These are phyloP conservation scores for Aureobasidium pullulans DNA, from an alignment of 2,329 filamentous ascomycete genomes.

Conservation along the genomic window DNA sequence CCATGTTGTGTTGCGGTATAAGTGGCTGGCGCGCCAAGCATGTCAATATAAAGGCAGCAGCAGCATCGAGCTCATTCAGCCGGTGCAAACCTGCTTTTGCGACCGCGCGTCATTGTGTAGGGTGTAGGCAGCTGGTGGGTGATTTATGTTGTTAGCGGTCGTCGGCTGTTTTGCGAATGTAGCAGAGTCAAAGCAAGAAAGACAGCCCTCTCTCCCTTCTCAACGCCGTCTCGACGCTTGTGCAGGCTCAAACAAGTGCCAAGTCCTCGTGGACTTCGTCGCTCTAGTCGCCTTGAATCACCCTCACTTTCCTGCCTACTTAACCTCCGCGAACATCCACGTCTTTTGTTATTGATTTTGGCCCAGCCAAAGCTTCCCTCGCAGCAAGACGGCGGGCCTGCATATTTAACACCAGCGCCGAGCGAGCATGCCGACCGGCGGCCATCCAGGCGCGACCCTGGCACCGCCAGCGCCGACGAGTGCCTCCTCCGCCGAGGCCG, in stretches of 20 bases:
- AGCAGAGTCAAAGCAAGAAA: not conserved
- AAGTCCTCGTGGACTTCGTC: slow-evolving; percentile 1
- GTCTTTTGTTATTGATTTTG: slow-evolving; percentile 5
- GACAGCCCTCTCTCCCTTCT: not conserved
- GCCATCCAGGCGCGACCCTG: slow-evolving; percentile 18
- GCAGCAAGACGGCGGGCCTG: slow-evolving; percentile 10
- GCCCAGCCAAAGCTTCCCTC: not conserved
- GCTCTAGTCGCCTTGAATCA: not conserved
- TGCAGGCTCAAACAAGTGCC: not conserved
- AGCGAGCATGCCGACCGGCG: slow-evolving; percentile 34
- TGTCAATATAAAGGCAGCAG: not conserved
- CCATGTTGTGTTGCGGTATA: not conserved
- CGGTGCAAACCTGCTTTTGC: slow-evolving; percentile 5
- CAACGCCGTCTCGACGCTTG: no score
- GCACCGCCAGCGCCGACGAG: slow-evolving; percentile 17
- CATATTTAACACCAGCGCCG: slow-evolving; percentile 10
- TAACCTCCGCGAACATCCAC: not conserved
- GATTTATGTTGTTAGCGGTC: not conserved
- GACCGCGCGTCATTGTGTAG: slow-evolving; percentile 1
- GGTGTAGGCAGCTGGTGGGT: not conserved
- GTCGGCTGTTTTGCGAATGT: slow-evolving; percentile 1
- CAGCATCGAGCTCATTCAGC: not conserved
- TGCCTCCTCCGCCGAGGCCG: slow-evolving; percentile 52
- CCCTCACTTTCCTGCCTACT: not conserved
- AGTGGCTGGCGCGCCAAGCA: not conserved